Evolutionary conservation across 768 basidiomycete species (phyloP), one percentile per base, ranked within the genome.

Genomic region (Amanita pallidorosea): DNA sequence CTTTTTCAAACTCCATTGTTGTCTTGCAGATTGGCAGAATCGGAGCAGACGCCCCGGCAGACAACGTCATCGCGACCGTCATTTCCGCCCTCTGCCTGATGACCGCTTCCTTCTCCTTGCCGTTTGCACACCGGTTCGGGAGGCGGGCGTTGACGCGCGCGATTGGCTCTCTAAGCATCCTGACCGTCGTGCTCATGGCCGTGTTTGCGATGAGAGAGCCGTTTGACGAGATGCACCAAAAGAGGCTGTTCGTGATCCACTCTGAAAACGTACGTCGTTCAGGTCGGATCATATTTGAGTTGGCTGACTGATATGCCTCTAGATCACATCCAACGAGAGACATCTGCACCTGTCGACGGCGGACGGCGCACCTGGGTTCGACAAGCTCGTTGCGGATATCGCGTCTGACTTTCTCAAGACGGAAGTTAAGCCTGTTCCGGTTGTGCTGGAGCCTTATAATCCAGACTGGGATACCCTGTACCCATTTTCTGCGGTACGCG

Each of bases 401-500:
- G 79, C 81, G 1, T 56, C 63, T 17, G 63, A 74, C 47, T 88
- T 93, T 59, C 79, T 80, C n/a, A 63, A 60, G 2, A 60, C 65
- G 7, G 71, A 66, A 11, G 56, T 60, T 15, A 62, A 61, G 22
- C 70, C 79, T 0, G 62, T 64, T 2, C 67, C 73, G 0, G 73
- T 85, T 6, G 61, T 70, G 2, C 83, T 91, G 76, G 74, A 87
- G 53, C 81, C 88, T 52, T 74, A 82, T 60, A 93, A 91, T 56
- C 67, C 78, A 13, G 90, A 96, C 58, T 98, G 93, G 92, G 90
- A 95, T 63, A 69, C 80, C 1, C 60, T 94, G 35, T 90, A 85
- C 62, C 88, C 88, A 12, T 88, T 89, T 64, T 85, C 85, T 2
- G 69, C 80, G 38, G 88, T 87, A 57, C 33, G 79, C 62, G 42